phyloP scores from a whole-genome alignment of 2,329 filamentous ascomycete species.

The Fusarium armeniacum region DNA sequence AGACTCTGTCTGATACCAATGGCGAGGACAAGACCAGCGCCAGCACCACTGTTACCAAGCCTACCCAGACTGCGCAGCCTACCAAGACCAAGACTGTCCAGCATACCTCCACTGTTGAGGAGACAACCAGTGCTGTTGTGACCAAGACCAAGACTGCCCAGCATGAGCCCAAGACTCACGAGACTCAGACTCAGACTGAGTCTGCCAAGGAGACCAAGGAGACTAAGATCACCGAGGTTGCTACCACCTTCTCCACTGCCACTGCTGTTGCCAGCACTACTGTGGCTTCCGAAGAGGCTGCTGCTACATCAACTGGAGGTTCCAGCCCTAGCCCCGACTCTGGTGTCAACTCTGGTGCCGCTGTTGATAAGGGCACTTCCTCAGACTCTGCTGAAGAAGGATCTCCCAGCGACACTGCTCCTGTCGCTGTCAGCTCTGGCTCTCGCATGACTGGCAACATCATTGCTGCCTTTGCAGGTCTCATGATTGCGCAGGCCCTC shows the following conservation, averaged over 20 bases:
- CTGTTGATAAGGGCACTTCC: constrained; percentile 29
- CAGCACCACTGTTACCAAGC: constrained; percentile 35
- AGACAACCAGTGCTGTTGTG: constrained; percentile 33
- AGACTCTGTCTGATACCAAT: constrained; percentile 52
- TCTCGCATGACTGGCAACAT: constrained; percentile 49
- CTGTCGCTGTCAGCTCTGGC: constrained; percentile 48
- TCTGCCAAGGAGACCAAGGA: constrained; percentile 22
- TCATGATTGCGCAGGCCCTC: constrained; percentile 52
- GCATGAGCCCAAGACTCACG: constrained; percentile 12
- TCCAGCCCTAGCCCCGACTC: constrained; percentile 43
- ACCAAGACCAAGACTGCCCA: constrained; percentile 31
- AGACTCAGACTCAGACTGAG: constrained; percentile 22
- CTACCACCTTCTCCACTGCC: constrained; percentile 31
- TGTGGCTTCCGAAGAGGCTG: constrained; percentile 18
- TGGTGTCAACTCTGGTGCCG: constrained; percentile 26
- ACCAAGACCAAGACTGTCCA: constrained; percentile 34
- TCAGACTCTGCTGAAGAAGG: constrained; percentile 14
- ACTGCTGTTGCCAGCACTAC: constrained; percentile 30
- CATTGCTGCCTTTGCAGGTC: constrained; percentile 49
- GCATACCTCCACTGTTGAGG: constrained; percentile 27
- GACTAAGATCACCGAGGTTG: constrained; percentile 15
- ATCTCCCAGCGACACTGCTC: constrained; percentile 13
- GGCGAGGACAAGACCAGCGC: constrained; percentile 41
- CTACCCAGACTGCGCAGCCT: constrained; percentile 33
- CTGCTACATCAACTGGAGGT: constrained; percentile 26